Evolutionary conservation across 31 red algal genomes (phyloP), one percentile per base, ranked within the genome.

Genomic region (Asparagopsis taxiformis): DNA sequence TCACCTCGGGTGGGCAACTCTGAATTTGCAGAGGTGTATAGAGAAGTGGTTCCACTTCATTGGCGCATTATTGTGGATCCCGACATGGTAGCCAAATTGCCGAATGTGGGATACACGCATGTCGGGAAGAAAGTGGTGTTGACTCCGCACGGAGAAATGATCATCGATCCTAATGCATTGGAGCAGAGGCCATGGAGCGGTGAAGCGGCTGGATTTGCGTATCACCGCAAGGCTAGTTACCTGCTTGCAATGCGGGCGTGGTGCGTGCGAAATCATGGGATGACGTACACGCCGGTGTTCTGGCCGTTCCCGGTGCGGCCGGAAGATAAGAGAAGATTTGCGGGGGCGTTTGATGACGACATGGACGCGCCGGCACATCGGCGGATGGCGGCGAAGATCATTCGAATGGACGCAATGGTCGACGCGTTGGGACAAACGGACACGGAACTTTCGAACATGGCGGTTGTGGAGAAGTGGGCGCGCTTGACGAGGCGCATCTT

Each of bases 141-240:
- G 58, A 94, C 91, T 2, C 68, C 82, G 21, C 82, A 87, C 29
- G 91, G 91, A 34, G 79, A 94, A 15, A 82, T 94, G 71, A 65
- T 94, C 31, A 80, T 94, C 36, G 91, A 94, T 52, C 91, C 75
- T 24, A 82, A 50, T 22, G 65, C 82, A 24, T 64, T 94, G 25
- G 76, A 87, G 17, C 54, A 52, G 54, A 31, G 70, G 37, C 74
- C 84, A 3, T 85, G 82, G 75, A 66, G 62, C 13, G 91, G 91
- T 2, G 79, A 84, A 53, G 50, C 82, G 31, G 77, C 91, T 3
- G 74, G 72, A 4, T 82, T 94, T 54, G 79, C 79, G 39, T 94
- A 88, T 55, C 91, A 94, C 51, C 82, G 91, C 33, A 94, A 94
- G 74, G 91, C 91, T 5, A 77, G 71, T 31, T 94, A 94, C 68